Conservation (phyloP, 257 asterid genomes). For the Ligustrum vulgare region DNA sequence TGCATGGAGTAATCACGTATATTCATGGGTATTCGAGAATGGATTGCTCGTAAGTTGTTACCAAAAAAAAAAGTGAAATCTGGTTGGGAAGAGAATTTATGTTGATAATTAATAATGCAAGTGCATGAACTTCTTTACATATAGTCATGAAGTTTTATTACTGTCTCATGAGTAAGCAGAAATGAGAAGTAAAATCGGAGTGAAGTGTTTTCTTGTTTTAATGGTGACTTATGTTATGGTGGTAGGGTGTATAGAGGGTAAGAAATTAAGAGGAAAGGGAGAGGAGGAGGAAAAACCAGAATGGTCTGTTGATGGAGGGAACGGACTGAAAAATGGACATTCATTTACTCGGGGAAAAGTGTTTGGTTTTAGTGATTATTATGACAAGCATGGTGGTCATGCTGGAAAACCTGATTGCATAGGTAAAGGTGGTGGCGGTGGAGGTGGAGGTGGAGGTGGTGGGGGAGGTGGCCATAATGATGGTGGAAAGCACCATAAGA, state of each 20-base stretch:
- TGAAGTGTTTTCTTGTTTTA: constrained; percentile 22
- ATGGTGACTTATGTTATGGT: constrained; percentile 35
- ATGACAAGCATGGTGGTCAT: constrained; percentile 18
- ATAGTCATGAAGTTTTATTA: constrained; percentile 10
- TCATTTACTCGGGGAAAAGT: constrained; percentile 20
- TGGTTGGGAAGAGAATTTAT: constrained; percentile 37
- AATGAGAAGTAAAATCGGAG: constrained; percentile 30
- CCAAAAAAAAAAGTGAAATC: constrained; percentile 20
- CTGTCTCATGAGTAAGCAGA: constrained; percentile 11
- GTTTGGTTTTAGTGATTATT: constrained; percentile 7
- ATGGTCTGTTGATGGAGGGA: constrained; percentile 24
- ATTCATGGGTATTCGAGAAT: constrained; percentile 40
- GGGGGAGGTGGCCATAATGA: constrained; percentile 8
- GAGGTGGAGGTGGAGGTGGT: too few relatives aligned
- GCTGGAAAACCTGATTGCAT: constrained; percentile 32
- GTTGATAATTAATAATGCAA: constrained; percentile 27
- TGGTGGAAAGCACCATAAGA: constrained; percentile 19
- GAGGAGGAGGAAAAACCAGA: constrained; percentile 17
- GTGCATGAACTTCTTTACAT: constrained; percentile 15
- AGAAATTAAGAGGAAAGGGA: constrained; percentile 30
- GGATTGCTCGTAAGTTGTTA: constrained; percentile 28
- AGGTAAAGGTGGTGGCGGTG: constrained; percentile 25
- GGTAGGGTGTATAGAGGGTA: constrained; percentile 32
- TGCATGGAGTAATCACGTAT: constrained; percentile 30
- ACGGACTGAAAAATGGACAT: background rate